These are phyloP conservation scores for Phycomyces blakesleeanus DNA, from an alignment of 192 early-diverging fungal genomes.

Conservation along the genomic window DNA sequence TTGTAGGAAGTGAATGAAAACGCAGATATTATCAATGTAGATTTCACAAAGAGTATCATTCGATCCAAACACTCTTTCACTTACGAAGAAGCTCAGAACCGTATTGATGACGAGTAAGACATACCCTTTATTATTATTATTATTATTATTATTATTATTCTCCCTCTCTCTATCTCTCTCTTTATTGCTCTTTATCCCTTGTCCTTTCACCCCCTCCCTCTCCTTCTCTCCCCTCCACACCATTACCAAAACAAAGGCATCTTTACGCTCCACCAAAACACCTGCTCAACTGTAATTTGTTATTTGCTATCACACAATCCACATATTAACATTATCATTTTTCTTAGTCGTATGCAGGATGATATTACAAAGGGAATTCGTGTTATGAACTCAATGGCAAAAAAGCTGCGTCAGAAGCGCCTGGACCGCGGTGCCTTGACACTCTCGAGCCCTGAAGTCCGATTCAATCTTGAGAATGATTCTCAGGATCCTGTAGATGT, in stretches of 20 bases:
- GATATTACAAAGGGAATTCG: slow-evolving; percentile 69
- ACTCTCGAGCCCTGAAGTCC: slow-evolving; percentile 86
- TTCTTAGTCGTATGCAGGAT: slow-evolving; percentile 57
- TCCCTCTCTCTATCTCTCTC: slow-evolving; percentile 34
- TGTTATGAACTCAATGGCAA: slow-evolving; percentile 73
- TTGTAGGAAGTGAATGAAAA: slow-evolving; percentile 55
- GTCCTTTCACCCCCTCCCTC: not conserved
- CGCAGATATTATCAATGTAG: slow-evolving; percentile 64
- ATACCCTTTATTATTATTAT: slow-evolving; percentile 10
- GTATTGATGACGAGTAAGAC: slow-evolving; percentile 67
- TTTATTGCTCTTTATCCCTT: not conserved
- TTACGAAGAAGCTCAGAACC: slow-evolving; percentile 91
- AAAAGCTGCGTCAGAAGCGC: slow-evolving; percentile 72
- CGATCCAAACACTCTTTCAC: slow-evolving; percentile 86
- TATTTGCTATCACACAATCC: too few relatives aligned
- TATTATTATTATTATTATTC: slow-evolving; percentile 42
- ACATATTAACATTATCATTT: too few relatives aligned
- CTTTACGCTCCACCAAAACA: too few relatives aligned
- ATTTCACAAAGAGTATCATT: slow-evolving; percentile 91
- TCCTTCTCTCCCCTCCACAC: not conserved
- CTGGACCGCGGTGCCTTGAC: slow-evolving; percentile 87
- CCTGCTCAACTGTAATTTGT: too few relatives aligned
- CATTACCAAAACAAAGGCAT: too few relatives aligned
- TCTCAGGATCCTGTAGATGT: slow-evolving; percentile 91
- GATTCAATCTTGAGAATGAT: slow-evolving; percentile 87